These are phyloP conservation scores for Herpetospermum pedunculosum DNA, from an alignment of 306 rosid species.

Conservation along the genomic window DNA sequence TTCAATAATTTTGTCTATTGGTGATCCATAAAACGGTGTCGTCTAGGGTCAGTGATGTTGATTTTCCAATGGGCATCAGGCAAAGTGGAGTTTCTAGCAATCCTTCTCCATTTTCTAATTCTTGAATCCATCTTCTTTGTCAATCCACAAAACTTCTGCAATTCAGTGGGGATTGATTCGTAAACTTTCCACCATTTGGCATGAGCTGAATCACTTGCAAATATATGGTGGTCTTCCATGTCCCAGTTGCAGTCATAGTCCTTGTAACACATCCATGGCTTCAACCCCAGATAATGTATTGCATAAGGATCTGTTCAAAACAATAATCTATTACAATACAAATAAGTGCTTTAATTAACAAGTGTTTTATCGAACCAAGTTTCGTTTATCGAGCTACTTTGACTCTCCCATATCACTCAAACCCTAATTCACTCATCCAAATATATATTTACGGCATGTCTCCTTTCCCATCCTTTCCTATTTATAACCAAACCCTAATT, in stretches of 20 bases:
- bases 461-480: no score
- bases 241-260: constrained; percentile 98
- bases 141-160: constrained; percentile 45
- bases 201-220: constrained; percentile 56
- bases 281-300: constrained; percentile 62
- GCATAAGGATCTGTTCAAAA: constrained; percentile 11
- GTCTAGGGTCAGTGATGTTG: constrained; percentile 43
- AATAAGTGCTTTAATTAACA: no score
- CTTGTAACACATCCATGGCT: constrained; percentile 86
- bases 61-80: constrained; percentile 56
- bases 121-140: constrained; percentile 31
- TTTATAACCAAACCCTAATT: no score
- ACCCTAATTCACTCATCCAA: no score
- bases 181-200: constrained; percentile 57
- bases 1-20: no score
- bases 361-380: no score
- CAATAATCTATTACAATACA: not conserved
- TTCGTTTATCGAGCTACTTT: no score
- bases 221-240: constrained; percentile 15
- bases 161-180: constrained; percentile 42
- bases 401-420: no score
- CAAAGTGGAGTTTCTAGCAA: constrained; percentile 27
- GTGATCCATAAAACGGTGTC: constrained; percentile 14
- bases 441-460: no score
- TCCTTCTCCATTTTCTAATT: constrained; percentile 24